Conservation (phyloP, 192 early-diverging fungal species). For the Umbelopsis isabellina region DNA sequence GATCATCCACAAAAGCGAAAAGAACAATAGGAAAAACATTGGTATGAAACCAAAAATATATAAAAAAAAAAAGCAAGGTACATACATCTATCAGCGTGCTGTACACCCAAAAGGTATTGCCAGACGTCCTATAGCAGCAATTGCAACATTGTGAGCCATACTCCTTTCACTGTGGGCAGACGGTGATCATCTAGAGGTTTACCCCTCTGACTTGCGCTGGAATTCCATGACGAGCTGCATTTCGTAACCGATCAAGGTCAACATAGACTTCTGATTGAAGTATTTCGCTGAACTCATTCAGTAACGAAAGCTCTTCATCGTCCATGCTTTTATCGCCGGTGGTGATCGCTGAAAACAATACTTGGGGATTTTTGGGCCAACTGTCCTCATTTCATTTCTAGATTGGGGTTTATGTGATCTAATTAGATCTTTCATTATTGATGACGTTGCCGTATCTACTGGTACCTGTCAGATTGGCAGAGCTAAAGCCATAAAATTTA, state of each 20-base stretch:
- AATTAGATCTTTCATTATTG: too few relatives aligned
- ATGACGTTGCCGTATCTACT: too few relatives aligned
- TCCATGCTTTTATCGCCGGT: slow-evolving; percentile 34
- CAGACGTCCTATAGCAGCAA: slow-evolving; percentile 70
- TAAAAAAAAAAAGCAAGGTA: slow-evolving; percentile 15
- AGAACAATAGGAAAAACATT: not conserved
- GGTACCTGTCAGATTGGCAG: too few relatives aligned
- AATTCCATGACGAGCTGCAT: slow-evolving; percentile 78
- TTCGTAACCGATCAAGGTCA: slow-evolving; percentile 78
- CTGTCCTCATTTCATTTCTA: too few relatives aligned
- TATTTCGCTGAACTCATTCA: slow-evolving; percentile 75
- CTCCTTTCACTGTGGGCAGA: slow-evolving; percentile 5
- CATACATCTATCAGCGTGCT: slow-evolving; percentile 78
- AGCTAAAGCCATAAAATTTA: not conserved
- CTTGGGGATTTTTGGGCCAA: not conserved
- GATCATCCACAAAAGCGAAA: not conserved
- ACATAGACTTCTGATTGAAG: slow-evolving; percentile 82
- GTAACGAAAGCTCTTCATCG: slow-evolving; percentile 40
- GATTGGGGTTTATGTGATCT: too few relatives aligned
- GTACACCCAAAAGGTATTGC: slow-evolving; percentile 85
- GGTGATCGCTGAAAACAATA: slow-evolving; percentile 38
- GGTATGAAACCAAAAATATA: slow-evolving; percentile 2
- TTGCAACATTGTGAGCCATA: slow-evolving; percentile 35
- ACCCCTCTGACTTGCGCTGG: slow-evolving; percentile 76
- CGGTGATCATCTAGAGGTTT: slow-evolving; percentile 29